Percentiles rank a stretch among this genome's conserved stretches.
phyloP scores from a whole-genome alignment of 75 land plant species.

The Pseudotsuga menziesii region DNA sequence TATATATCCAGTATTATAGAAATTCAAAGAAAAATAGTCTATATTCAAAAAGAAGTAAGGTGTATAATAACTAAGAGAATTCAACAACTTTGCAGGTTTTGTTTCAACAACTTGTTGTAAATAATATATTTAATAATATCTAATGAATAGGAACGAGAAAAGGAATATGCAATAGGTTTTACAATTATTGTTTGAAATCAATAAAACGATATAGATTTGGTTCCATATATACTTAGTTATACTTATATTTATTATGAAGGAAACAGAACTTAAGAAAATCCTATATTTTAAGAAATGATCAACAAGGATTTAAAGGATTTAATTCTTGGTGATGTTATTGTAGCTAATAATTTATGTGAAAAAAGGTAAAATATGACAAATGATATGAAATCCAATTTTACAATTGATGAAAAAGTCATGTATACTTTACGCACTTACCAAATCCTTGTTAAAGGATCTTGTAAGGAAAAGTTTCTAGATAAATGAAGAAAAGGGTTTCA shows the following conservation, averaged over 20 bases:
- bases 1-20: too few relatives aligned
- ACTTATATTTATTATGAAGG: slow-evolving; percentile 38
- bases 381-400: slow-evolving; percentile 16
- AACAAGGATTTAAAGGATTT: slow-evolving; percentile 18
- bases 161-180: slow-evolving; percentile 38
- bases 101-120: too few relatives aligned
- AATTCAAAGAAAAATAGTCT: too few relatives aligned
- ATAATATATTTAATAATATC: too few relatives aligned
- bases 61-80: too few relatives aligned
- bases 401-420: slow-evolving; percentile 29
- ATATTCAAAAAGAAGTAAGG: too few relatives aligned
- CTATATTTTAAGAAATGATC: slow-evolving; percentile 20
- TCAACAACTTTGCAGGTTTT: too few relatives aligned
- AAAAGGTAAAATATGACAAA: slow-evolving; percentile 16
- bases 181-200: slow-evolving; percentile 18
- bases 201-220: slow-evolving; percentile 8
- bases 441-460: slow-evolving; percentile 23
- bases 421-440: slow-evolving; percentile 27
- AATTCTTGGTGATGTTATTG: slow-evolving; percentile 14
- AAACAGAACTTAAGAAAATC: slow-evolving; percentile 20
- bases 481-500: slow-evolving; percentile 7
- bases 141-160: slow-evolving; percentile 45
- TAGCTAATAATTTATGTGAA: slow-evolving; percentile 19
- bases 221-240: slow-evolving; percentile 35
- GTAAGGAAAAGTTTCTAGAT: slow-evolving; percentile 13